Conservation (phyloP, 371 early-diverging fungal species). For the Rhizomucor miehei region DNA sequence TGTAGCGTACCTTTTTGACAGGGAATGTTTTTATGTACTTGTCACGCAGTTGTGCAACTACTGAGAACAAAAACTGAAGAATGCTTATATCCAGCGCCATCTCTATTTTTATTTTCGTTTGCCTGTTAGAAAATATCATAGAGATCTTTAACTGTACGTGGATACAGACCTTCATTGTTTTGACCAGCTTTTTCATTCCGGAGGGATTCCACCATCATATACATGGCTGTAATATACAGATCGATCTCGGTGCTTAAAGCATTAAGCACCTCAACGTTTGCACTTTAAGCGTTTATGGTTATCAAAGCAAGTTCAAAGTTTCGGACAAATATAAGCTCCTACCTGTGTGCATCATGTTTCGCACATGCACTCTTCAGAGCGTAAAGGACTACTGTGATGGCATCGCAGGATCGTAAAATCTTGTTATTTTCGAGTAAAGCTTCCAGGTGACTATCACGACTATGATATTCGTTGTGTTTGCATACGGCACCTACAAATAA, state of each 20-base stretch:
- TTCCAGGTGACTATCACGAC: conserved; percentile 32
- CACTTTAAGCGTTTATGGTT: background rate
- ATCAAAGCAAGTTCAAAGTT: conserved; percentile 1
- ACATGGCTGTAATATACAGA: conserved; percentile 58
- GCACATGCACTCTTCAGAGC: conserved; percentile 44
- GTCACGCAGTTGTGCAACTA: conserved; percentile 66
- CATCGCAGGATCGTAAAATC: conserved; percentile 43
- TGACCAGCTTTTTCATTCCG: conserved; percentile 32
- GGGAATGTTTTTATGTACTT: conserved; percentile 75
- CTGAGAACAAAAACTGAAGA: conserved; percentile 60
- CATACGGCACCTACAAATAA: too few relatives aligned
- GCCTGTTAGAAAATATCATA: background rate
- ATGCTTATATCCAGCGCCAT: conserved; percentile 41
- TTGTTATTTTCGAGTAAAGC: conserved; percentile 34
- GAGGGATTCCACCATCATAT: conserved; percentile 51
- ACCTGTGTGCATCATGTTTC: conserved; percentile 28
- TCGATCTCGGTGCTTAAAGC: conserved; percentile 58
- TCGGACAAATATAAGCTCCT: background rate
- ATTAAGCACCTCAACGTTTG: conserved; percentile 15
- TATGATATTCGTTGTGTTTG: too few relatives aligned
- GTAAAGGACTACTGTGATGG: conserved; percentile 45
- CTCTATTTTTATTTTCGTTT: conserved; percentile 16
- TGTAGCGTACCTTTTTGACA: conserved; percentile 70
- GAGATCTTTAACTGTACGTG: background rate
- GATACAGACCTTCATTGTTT: conserved; percentile 37